Conservation (phyloP, 2,329 filamentous ascomycete genomes). For the Thielaviopsis punctulata region DNA sequence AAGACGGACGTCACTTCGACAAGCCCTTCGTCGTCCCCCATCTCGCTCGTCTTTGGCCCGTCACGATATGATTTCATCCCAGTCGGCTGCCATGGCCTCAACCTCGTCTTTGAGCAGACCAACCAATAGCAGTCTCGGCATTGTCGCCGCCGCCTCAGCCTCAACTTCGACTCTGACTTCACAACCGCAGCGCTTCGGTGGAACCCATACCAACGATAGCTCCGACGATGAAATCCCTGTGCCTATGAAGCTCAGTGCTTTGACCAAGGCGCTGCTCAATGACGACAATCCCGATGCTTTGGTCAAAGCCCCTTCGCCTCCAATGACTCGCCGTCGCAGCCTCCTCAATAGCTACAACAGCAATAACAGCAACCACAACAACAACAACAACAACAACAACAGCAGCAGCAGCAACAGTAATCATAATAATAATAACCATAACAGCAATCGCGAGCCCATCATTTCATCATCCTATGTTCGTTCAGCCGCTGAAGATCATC, state of each 20-base stretch:
- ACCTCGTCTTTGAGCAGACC: neutral
- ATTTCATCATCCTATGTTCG: neutral
- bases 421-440: neutral
- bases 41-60: constrained; percentile 29
- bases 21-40: constrained; percentile 32
- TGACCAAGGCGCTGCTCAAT: constrained; percentile 70
- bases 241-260: constrained; percentile 83
- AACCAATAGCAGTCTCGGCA: neutral
- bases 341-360: constrained; percentile 20
- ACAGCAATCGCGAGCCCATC: neutral
- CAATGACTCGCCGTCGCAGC: constrained; percentile 33
- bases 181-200: constrained; percentile 29
- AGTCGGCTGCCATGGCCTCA: constrained; percentile 16
- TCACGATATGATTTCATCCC: constrained; percentile 27
- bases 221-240: constrained; percentile 88
- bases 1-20: constrained; percentile 38
- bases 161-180: constrained; percentile 12
- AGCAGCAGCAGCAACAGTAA: too few relatives aligned
- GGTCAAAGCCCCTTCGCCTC: constrained; percentile 28
- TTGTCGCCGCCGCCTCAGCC: neutral
- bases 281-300: constrained; percentile 36
- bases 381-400: too few relatives aligned
- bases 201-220: constrained; percentile 49
- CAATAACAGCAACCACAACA: neutral
- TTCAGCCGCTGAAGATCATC: constrained; percentile 23